phyloP scores from a whole-genome alignment of 768 basidiomycete genomes.

The Naematelia encephala region DNA sequence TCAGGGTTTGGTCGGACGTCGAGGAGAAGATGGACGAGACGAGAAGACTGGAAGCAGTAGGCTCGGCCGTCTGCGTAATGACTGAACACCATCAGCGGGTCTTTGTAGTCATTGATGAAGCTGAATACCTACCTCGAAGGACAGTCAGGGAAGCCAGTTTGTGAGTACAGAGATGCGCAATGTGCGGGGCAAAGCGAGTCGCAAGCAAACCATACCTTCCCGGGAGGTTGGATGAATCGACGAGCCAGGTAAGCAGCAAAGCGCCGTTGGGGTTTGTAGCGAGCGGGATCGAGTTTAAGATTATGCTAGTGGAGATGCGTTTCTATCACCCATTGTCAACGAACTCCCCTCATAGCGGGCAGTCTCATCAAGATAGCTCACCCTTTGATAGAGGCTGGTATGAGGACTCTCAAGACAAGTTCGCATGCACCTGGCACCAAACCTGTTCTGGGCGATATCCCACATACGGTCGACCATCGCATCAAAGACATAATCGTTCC shows the following conservation, averaged over 20 bases:
- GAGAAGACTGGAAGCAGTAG: slow-evolving; percentile 78
- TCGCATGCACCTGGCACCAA: slow-evolving; percentile 95
- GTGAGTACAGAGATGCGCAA: slow-evolving; percentile 95
- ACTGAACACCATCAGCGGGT: slow-evolving; percentile 49
- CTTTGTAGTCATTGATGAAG: background rate
- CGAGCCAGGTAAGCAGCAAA: slow-evolving; percentile 88
- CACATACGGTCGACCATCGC: slow-evolving; percentile 97
- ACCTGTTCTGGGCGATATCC: slow-evolving; percentile 94
- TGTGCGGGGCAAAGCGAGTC: slow-evolving; percentile 91
- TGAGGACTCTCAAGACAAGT: slow-evolving; percentile 90
- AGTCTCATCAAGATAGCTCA: slow-evolving; percentile 24
- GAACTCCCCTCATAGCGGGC: background rate
- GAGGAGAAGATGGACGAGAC: slow-evolving; percentile 89
- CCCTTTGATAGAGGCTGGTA: slow-evolving; percentile 79
- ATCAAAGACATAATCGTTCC: slow-evolving; percentile 94
- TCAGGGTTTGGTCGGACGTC: slow-evolving; percentile 80
- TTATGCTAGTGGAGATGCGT: slow-evolving; percentile 87
- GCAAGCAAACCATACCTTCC: slow-evolving; percentile 93
- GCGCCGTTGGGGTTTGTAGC: slow-evolving; percentile 98
- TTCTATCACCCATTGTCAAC: slow-evolving; percentile 54
- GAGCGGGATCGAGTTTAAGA: slow-evolving; percentile 94
- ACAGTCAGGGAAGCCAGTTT: slow-evolving; percentile 94
- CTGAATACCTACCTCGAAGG: slow-evolving; percentile 60
- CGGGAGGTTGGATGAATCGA: slow-evolving; percentile 90
- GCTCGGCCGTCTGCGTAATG: slow-evolving; percentile 93